Evolutionary conservation across 306 rosid species (phyloP), one percentile per base, ranked within the genome.

Genomic region (Dryas drummondii): DNA sequence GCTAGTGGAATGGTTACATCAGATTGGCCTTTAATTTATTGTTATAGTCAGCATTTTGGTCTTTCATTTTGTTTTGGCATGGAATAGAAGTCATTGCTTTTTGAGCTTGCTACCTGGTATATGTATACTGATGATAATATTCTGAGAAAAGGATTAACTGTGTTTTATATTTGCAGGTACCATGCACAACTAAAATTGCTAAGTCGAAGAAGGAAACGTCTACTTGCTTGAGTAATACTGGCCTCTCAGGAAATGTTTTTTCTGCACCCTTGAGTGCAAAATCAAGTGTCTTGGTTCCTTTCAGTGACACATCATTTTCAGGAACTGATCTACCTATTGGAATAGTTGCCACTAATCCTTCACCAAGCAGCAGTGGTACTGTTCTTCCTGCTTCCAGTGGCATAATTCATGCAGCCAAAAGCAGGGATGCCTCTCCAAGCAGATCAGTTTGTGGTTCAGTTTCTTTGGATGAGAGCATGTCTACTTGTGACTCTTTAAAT

Each of bases 191-290:
- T 55, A 85, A 76, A 76, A 46, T 83, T 71, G 72, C 82, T 77
- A 86, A 87, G 82, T 68, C 83, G 13, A 82, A 77, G 80, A 80
- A 78, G 82, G 87, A 87, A 70, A 57, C 68, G n/a, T 73, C 76
- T 46, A 57, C 71, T 41, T 63, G 68, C 72, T 26, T 61, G n/a
- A 76, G 61, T 76, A 71, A 74, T 67, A 73, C 66, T 50, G 79
- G 16, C 44, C 32, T 61, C 64, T 40, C 85, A 16, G 40, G 68
- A 78, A 68, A 54, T 15, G 59, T n/a, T 71, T 66, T 73, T 64
- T 71, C 74, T 9, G 61, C 77, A 72, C 54, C 84, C 11, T 62
- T n/a, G 81, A 68, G 68, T 44, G 9, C 51, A 73, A 87, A 80
- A 79, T 78, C 90, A 63, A 85, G 66, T 40, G 47, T 46, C 40